Evolutionary conservation across 148 eudicot genomes (phyloP).

Genomic region (Diospyros kaki): DNA sequence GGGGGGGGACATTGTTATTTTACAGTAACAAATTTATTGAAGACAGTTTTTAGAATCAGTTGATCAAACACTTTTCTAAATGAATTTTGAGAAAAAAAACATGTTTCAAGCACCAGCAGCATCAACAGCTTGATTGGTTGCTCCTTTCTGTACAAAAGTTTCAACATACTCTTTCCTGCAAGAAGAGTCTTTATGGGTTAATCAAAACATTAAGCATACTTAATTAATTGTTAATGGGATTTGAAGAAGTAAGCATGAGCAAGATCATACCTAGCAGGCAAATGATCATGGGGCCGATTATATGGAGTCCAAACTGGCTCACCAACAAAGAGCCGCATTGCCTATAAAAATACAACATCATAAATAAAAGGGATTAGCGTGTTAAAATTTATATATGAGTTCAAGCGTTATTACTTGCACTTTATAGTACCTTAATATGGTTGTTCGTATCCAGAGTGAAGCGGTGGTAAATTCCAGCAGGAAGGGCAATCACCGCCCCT

Average conservation of each 20-base stretch:
- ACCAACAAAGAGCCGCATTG: constrained; percentile 88
- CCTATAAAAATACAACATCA: constrained; percentile 33
- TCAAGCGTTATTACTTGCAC: neutral
- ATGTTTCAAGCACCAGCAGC: constrained; percentile 23
- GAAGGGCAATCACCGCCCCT: constrained; percentile 93
- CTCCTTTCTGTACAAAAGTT: constrained; percentile 42
- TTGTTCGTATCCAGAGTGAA: constrained; percentile 89
- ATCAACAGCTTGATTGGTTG: constrained; percentile 36
- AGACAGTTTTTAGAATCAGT: too few relatives aligned
- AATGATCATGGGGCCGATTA: constrained; percentile 78
- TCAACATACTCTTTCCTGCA: constrained; percentile 66
- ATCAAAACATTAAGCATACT: neutral
- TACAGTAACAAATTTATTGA: too few relatives aligned
- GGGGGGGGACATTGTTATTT: too few relatives aligned
- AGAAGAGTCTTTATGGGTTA: neutral
- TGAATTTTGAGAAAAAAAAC: too few relatives aligned
- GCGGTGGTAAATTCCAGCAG: constrained; percentile 98
- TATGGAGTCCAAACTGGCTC: constrained; percentile 93
- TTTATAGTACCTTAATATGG: constrained; percentile 69
- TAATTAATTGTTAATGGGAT: constrained; percentile 4
- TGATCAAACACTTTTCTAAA: too few relatives aligned
- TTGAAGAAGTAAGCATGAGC: neutral
- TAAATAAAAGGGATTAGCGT: neutral
- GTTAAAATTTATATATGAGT: neutral
- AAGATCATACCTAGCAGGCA: constrained; percentile 59